Base-by-base conservation (phyloP, 176 grass and related monocot species). In the Hyparrhenia diplandra region DNA sequence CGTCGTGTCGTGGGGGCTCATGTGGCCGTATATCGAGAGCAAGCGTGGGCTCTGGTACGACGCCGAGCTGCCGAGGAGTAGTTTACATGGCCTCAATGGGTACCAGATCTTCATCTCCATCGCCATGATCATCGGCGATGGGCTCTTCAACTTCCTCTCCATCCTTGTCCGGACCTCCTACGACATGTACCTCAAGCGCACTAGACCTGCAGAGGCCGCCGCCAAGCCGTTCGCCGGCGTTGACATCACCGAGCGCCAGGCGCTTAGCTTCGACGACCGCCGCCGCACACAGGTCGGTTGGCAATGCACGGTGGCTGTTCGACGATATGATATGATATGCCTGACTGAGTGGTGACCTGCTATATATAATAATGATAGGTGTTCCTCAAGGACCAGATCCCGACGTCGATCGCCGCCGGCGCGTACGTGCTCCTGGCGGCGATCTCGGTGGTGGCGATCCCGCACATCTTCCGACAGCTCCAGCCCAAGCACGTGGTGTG, bases 41-140 rank as follows among this genome's bases (percentile, higher is more conserved):
- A 89, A 90, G 74, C 46, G 74, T 1, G 91, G 91, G 2, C 31
- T 36, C 1, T 90, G 91, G 91, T 93, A 89, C 79, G 87, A 89
- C 30, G 81, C 76, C 1, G 1, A 3, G 3, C 41, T 89, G 20
- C 76, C 87, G 0, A 3, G 59, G 9, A 87, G 67, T 77, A 93
- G 87, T 67, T 63, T 90, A 13, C 91, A 87, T 20, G 91, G 91
- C 12, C 73, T 93, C 17, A 87, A 83, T 41, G 91, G 91, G 0
- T 90, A 93, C 83, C 91, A 93, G 87, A 79, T 93, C 21, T 93
- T 93, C 87, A 89, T 93, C 77, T 89, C 84, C 81, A 93, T 93
- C 78, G 87, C 91, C 57, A 90, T 93, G 81, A 93, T 93, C 67
- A 32, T 93, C 25, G 91, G 87, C 29, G 91, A 93, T 13, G 84